Base-by-base conservation (phyloP, 2,329 filamentous ascomycete species). In the Cyanodermella asteris region DNA sequence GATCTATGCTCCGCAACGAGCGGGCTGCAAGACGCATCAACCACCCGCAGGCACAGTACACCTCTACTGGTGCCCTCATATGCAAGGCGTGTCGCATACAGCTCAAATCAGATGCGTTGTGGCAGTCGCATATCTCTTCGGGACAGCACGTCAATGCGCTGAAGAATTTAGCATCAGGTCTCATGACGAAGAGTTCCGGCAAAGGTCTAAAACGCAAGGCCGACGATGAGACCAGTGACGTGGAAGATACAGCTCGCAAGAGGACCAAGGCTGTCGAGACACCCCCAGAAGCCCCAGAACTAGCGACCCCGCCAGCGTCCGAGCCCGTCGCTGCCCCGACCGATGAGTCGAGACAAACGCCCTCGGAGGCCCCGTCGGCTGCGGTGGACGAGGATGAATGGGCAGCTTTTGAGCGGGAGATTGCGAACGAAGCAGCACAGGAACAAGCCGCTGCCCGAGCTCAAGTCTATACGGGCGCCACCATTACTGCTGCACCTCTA, bases 391-490 rank as follows among this genome's bases (percentile, higher is more conserved):
- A 91, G 40, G 66, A 72, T 27, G 76, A 87, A 47, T 87, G 76
- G 75, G 73, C 76, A 2, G 76, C 77, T 6, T 90, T 91, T 42
- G 73, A 91, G 43, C 74, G 75, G 3, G 77, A 91, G 27, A 69
- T 91, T 28, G 72, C 68, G 6, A 51, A 44, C 20, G 38, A 36
- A 25, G 22, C 31, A 31, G 27, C 38, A 37, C n/a, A n/a, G n/a
- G n/a, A n/a, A n/a, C n/a, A n/a, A n/a, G n/a, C n/a, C n/a, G n/a
- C n/a, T n/a, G n/a, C n/a, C n/a, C n/a, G n/a, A n/a, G n/a, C n/a
- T n/a, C n/a, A n/a, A n/a, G n/a, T n/a, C n/a, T n/a, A 24, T 31
- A 37, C 3, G 56, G 61, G 29, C n/a, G 68, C 64, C 5, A 64
- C 68, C 3, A 77, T 80, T 34, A 69, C 62, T 2, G 73, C 72